Evolutionary conservation across 768 basidiomycete genomes (phyloP), one percentile per base, ranked within the genome.

Genomic region (Phanerodontia chrysosporium): DNA sequence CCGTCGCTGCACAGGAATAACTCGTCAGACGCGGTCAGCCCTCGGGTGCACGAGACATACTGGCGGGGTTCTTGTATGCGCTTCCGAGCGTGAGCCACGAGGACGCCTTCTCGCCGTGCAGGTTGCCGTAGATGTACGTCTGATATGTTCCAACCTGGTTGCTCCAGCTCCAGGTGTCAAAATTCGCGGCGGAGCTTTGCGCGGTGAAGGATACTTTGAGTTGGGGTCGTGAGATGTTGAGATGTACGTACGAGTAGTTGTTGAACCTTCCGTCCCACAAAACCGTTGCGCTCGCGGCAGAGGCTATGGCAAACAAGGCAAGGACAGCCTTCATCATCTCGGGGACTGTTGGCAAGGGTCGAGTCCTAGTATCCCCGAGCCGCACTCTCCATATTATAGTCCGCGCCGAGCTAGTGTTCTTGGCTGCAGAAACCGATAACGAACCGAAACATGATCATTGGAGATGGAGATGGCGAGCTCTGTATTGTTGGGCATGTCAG

Each of bases 261-360:
- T 59, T 65, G 64, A 71, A 70, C 45, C 67, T 63, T 14, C 70
- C 69, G 49, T 67, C 64, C 70, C 71, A 72, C 39, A 72, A 57
- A 55, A 72, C 64, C 4, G 69, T 61, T 13, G 69, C 71, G 13
- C 69, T 67, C 16, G 45, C 57, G 12, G 61, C 63, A 36, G 65
- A 32, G 3, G 57, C 62, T 51, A 59, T 55, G 42, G 62, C 29
- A n/a, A 69, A 29, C n/a, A 63, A 58, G 22, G 62, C 39, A 42
- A 60, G 51, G 45, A 64, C 39, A 32, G 55, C 46, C 51, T 66
- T 62, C 54, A 64, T n/a, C 36, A 45, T 39, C 32, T 29, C 25
- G 52, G 24, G 25, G 51, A 44, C 45, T 57, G 49, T 48, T 27
- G 4, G 7, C 25, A 9, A 18, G 39, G 8, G 18, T 7, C 8